Base-by-base conservation (phyloP, 1,139 yeast genomes). In the Meyerozyma elateridarum region DNA sequence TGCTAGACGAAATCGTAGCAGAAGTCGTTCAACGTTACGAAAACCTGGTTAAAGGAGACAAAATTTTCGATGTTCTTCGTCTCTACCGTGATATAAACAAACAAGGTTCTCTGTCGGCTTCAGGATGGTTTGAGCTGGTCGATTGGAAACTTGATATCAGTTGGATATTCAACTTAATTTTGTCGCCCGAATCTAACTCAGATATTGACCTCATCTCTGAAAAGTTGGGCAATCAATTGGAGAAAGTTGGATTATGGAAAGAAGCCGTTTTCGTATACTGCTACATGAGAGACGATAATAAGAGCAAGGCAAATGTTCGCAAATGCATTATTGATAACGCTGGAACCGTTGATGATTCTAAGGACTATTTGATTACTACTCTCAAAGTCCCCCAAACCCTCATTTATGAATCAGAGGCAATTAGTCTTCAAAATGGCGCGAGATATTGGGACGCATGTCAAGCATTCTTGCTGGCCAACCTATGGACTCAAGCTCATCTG, bases 401-500 rank as follows among this genome's bases (percentile, higher is more conserved):
- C 12, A 53, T 78, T 5, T 62, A 68, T 39, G 76, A 73, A 49
- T 70, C 85, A 1, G 59, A 72, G 22, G 79, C 87, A 0, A 51
- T 67, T 15, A 51, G 59, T 29, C 67, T 63, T 29, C 60, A 69
- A 31, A 36, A 41, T 31, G 35, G 44, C n/a, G 72, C 70, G 2
- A 73, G 82, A 33, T 69, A 62, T 42, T 64, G 79, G 61, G 64
- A 69, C 7, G 89, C 87, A 41, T 76, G 80, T 2, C 63, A 69
- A 30, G 74, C 80, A 15, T 69, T 83, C 30, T 55, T 85, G 3
- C 65, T 63, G n/a, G 95, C 95, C 0, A 62, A 61, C 11, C 53
- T 71, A 31, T 75, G 76, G 65, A 64, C 59, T 1, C 77, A 74
- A 28, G 95, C 95, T 0, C 94, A 85, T 45, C 54, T 58, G 1